Conservation (phyloP, 345 rosid genomes). For the Balakata baccata region DNA sequence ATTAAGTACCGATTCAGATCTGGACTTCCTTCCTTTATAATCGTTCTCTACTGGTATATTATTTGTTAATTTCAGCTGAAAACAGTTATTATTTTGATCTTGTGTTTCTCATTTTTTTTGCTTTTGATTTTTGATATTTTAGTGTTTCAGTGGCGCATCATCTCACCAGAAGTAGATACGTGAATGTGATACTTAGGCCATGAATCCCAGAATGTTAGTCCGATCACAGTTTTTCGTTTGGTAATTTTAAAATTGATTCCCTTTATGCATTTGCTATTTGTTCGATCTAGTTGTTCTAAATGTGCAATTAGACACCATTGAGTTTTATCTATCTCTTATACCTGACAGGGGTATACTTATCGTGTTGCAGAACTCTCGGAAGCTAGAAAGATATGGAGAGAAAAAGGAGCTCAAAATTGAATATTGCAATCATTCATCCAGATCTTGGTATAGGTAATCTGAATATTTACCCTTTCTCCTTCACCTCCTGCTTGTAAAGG, state of each 20-base stretch:
- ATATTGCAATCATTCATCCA: conserved; percentile 74
- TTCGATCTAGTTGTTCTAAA: too few species aligned
- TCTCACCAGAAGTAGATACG: neutral
- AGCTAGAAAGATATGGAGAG: conserved; percentile 36
- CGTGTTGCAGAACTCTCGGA: too few species aligned
- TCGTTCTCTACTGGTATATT: neutral
- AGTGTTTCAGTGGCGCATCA: neutral
- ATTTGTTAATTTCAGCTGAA: neutral
- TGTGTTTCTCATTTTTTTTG: neutral
- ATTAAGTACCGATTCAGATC: conserved; percentile 14
- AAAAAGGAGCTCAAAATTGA: conserved; percentile 46
- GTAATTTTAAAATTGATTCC: neutral
- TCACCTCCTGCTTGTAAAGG: conserved; percentile 5
- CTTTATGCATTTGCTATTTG: neutral
- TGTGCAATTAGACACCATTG: neutral
- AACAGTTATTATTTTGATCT: neutral
- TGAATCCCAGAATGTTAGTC: conserved; percentile 49
- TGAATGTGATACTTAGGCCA: conserved; percentile 26
- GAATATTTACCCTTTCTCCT: neutral
- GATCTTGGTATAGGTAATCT: conserved; percentile 81
- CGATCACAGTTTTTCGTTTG: neutral
- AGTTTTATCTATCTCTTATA: neutral
- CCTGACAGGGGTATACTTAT: neutral
- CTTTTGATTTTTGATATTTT: conserved; percentile 3
- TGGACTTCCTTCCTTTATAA: conserved; percentile 8